Conservation (phyloP, 768 basidiomycete species). For the Floccularia luteovirens region DNA sequence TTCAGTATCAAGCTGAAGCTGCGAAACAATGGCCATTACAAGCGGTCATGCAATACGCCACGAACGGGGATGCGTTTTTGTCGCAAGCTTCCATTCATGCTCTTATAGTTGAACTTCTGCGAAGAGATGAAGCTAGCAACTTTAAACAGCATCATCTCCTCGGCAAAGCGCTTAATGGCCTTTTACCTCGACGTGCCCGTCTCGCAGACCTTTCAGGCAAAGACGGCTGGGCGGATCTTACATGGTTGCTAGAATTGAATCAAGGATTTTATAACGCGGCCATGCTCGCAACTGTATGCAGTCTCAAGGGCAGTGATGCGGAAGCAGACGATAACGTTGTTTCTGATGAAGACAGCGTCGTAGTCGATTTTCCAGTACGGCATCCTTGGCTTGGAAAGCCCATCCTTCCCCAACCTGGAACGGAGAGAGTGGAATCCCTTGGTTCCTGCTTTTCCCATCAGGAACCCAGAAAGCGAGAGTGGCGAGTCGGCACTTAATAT, state of each 20-base stretch:
- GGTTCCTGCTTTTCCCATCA: constrained; percentile 13
- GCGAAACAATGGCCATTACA: constrained; percentile 9
- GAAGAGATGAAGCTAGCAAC: constrained; percentile 10
- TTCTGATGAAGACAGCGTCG: constrained; percentile 1
- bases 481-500: constrained; percentile 7
- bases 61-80: constrained; percentile 7
- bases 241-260: constrained; percentile 15
- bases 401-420: constrained; percentile 11
- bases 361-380: not conserved
- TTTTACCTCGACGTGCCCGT: constrained; percentile 13
- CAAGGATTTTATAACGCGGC: constrained; percentile 18
- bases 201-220: constrained; percentile 10
- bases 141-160: constrained; percentile 10
- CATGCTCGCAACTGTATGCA: constrained; percentile 13
- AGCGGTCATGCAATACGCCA: constrained; percentile 12
- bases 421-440: constrained; percentile 13
- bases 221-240: constrained; percentile 14
- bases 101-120: constrained; percentile 13
- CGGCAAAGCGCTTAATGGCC: constrained; percentile 13
- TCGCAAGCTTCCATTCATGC: constrained; percentile 15
- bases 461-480: constrained; percentile 1
- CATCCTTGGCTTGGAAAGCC: constrained; percentile 15
- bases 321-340: not conserved
- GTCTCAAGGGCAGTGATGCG: constrained; percentile 4
- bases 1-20: constrained; percentile 2